Conservation (phyloP, 2,329 filamentous ascomycete genomes). For the Xylariales sp. region DNA sequence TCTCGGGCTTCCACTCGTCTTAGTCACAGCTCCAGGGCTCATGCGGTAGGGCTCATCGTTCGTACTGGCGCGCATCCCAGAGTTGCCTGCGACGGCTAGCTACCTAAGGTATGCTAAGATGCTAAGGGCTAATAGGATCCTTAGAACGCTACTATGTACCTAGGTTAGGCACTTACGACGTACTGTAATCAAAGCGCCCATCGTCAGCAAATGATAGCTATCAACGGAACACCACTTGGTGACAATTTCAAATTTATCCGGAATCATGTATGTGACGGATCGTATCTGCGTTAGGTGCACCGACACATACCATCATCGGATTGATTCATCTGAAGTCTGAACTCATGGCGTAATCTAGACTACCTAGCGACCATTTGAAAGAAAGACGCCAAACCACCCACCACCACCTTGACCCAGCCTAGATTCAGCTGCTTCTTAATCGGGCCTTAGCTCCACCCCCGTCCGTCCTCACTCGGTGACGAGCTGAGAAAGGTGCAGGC, state of each 20-base stretch:
- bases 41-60: neutral
- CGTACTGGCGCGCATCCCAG: neutral
- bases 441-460: slow-evolving; percentile 24
- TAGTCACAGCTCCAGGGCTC: neutral
- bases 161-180: neutral
- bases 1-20: neutral
- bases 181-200: neutral
- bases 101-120: neutral
- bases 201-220: neutral
- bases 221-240: neutral
- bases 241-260: neutral
- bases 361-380: too few relatives aligned
- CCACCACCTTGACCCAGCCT: slow-evolving; percentile 2
- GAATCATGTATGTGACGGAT: slow-evolving; percentile 8
- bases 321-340: neutral
- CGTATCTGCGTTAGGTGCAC: slow-evolving; percentile 4
- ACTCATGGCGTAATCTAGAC: too few relatives aligned
- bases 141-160: too few relatives aligned
- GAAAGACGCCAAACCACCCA: neutral
- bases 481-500: slow-evolving; percentile 27
- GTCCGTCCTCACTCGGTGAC: slow-evolving; percentile 16
- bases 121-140: too few relatives aligned
- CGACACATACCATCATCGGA: neutral
- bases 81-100: neutral
- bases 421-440: slow-evolving; percentile 31